Evolutionary conservation across 2,329 filamentous ascomycete species (phyloP), one percentile per base, ranked within the genome.

Genomic region (Colletotrichum eleusines): DNA sequence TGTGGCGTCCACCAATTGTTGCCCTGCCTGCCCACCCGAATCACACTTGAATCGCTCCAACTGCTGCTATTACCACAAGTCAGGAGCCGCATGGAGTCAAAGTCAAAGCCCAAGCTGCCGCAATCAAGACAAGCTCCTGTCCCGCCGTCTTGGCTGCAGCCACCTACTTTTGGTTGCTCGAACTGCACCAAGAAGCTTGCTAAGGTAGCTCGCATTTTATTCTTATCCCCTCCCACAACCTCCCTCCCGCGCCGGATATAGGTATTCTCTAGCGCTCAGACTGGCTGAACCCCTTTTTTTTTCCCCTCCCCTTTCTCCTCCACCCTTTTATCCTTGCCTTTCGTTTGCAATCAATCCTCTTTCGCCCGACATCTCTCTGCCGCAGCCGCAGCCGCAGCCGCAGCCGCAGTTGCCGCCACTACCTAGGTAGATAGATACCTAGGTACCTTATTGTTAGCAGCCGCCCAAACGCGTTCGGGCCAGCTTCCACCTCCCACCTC

Each of bases 161-260:
- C 31, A 28, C 59, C 20, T 28, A 28, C 59, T 62, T 61, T 62
- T 51, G 44, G n/a, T 18, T 51, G 59, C 59, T 64, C n/a, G 59
- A 35, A 62, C 31, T 51, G 59, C 46, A 62, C 33, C 46, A 59
- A 33, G 57, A 59, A 46, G 57, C 57, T 51, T 51, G n/a, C 26
- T 50, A 26, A 35, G 6, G 6, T 20, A 42, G 54, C 55, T 67
- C 51, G 38, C 60, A 58, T 71, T 71, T 63, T 35, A 57, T 58
- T 61, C 26, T 55, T 55, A 42, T 68, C 57, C 58, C 44, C 64
- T 71, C 64, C 69, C 64, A 69, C 64, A 53, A 42, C 64, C n/a
- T n/a, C n/a, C 31, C 58, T 71, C 63, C 57, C 68, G 53, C 63
- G 48, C 66, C 51, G 57, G 63, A 62, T 54, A 51, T 68, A 4